Evolutionary conservation across 2,329 filamentous ascomycete species (phyloP), one percentile per base, ranked within the genome.

Genomic region (Cyphellophora europaea): DNA sequence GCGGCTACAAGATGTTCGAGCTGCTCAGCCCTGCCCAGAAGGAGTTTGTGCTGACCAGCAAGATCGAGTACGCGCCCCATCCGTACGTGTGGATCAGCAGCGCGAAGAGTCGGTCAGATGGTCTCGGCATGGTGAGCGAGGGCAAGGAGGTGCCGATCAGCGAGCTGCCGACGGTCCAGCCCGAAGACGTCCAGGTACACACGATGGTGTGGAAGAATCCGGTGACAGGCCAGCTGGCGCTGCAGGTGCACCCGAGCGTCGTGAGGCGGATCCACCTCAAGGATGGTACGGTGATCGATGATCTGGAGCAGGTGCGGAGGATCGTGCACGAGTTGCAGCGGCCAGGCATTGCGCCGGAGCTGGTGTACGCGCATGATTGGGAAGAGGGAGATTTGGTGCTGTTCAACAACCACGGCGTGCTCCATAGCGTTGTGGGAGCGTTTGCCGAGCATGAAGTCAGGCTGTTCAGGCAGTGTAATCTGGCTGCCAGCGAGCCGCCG

Each of bases 71-170:
- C 52, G 81, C 82, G 0, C 69, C 82, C 3, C 82, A 88, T 48
- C 82, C 82, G 4, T 88, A 88, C 56, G 74, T 88, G 42, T 89
- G 82, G 82, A 88, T 88, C 79, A 76, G 70, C 38, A 55, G 65
- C 15, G 79, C 82, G 30, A 74, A 72, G 48, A 78, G 79, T 25
- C 73, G 72, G 11, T 64, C 79, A 5, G 74, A 77, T 33, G 83
- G 82, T 0, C 70, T 88, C 0, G 83, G 82, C n/a, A 59, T 88
- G 37, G 62, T 80, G 16, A 79, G 76, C 0, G 75, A 84, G 38
- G 71, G 65, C 30, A 67, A 69, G 19, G 82, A 88, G 49, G 62
- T 86, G 1, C 54, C 73, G 0, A 33, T 65, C 1, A 58, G 59
- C 3, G 67, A 80, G 4, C 66, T 88, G 0, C 82, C 82, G 1